These are phyloP conservation scores for Solanum bukasovii DNA, from an alignment of 257 asterid genomes.

Conservation along the genomic window DNA sequence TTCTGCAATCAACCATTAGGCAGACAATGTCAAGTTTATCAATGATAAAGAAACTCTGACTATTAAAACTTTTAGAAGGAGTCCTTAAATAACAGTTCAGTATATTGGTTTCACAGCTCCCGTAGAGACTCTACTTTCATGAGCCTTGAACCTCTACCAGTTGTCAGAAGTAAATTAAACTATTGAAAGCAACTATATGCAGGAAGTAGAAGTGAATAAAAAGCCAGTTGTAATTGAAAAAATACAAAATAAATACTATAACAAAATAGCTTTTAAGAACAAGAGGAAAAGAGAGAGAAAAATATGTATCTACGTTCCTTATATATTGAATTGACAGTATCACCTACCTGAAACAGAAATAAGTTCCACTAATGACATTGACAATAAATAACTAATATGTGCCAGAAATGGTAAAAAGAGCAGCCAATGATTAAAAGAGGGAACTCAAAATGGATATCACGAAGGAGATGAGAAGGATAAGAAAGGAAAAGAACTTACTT, in stretches of 20 bases:
- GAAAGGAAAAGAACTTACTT: slow-evolving; percentile 37
- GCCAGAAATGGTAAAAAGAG: not conserved
- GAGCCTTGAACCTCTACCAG: not conserved
- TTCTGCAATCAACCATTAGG: not conserved
- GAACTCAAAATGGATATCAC: not conserved
- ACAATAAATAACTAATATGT: not conserved
- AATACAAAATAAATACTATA: not conserved
- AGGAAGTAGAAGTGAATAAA: not conserved
- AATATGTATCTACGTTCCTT: not conserved
- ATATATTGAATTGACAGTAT: not conserved
- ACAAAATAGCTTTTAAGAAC: not conserved
- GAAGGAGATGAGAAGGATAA: not conserved
- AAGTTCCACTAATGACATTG: not conserved
- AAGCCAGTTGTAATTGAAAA: not conserved
- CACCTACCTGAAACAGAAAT: not conserved
- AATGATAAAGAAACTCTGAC: not conserved
- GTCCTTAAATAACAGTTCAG: not conserved
- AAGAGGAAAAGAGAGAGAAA: not conserved
- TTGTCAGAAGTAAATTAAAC: not conserved
- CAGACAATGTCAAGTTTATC: not conserved
- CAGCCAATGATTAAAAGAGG: not conserved
- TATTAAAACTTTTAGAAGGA: not conserved
- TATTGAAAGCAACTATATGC: not conserved
- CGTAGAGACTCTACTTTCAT: not conserved
- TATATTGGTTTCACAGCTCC: not conserved